Conservation (phyloP, 2,329 filamentous ascomycete species). For the Achaetomium macrosporum region DNA sequence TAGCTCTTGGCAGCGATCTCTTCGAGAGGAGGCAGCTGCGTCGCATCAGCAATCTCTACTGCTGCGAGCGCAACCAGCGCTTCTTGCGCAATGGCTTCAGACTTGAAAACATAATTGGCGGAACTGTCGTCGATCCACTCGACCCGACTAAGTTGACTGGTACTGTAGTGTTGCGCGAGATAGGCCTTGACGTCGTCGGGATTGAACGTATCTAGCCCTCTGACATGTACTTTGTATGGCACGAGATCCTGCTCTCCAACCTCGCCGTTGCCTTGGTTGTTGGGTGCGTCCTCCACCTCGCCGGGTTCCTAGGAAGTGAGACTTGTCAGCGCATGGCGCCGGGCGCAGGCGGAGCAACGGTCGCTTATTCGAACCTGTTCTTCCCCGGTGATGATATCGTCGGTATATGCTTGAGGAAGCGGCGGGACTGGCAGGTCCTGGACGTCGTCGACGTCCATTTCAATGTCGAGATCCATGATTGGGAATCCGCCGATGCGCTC, state of each 20-base stretch:
- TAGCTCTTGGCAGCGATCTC: slow-evolving; percentile 64
- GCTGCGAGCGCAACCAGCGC: slow-evolving; percentile 50
- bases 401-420: slow-evolving; percentile 24
- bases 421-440: slow-evolving; percentile 25
- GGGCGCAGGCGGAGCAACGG: neutral
- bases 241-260: slow-evolving; percentile 28
- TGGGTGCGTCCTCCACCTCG: slow-evolving; percentile 33
- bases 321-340: slow-evolving; percentile 8
- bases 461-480: slow-evolving; percentile 63
- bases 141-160: slow-evolving; percentile 52
- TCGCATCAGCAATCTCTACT: slow-evolving; percentile 47
- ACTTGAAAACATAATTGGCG: slow-evolving; percentile 75
- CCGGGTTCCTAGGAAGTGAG: slow-evolving; percentile 32
- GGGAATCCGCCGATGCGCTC: neutral
- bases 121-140: slow-evolving; percentile 96
- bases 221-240: slow-evolving; percentile 71
- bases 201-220: slow-evolving; percentile 74
- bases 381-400: slow-evolving; percentile 26
- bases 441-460: slow-evolving; percentile 57
- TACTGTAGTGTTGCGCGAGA: slow-evolving; percentile 59
- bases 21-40: slow-evolving; percentile 55
- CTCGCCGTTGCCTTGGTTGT: slow-evolving; percentile 19
- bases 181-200: slow-evolving; percentile 76
- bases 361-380: slow-evolving; percentile 24
- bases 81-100: slow-evolving; percentile 45